These are phyloP conservation scores for Pisolithus thermaeus DNA, from an alignment of 1,284 basidiomycete genomes.

Conservation along the genomic window DNA sequence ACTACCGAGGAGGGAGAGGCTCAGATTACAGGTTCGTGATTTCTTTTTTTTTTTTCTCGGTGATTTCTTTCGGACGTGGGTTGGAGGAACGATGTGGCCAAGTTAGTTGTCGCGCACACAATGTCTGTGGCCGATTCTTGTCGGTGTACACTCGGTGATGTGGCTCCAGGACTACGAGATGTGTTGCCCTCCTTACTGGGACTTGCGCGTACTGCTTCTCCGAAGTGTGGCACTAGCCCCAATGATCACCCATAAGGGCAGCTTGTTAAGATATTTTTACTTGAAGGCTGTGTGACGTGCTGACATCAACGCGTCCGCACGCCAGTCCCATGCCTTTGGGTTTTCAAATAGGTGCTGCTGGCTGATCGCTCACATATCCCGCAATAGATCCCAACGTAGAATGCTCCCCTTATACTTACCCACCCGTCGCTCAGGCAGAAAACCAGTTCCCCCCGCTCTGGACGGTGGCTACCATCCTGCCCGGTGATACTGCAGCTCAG, in stretches of 20 bases:
- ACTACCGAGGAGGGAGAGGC: slow-evolving; percentile 34
- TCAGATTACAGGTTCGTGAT: slow-evolving; percentile 25
- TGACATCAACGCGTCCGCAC: neutral
- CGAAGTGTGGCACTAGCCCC: too few species aligned
- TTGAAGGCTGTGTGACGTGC: neutral
- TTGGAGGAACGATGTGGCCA: neutral
- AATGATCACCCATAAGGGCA: too few species aligned
- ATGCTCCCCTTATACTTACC: slow-evolving; percentile 38
- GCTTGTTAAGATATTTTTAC: too few species aligned
- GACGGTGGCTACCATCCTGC: slow-evolving; percentile 39
- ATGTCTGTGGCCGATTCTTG: neutral
- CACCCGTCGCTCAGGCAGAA: slow-evolving; percentile 35
- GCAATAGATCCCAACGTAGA: slow-evolving; percentile 30
- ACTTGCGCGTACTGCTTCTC: too few species aligned
- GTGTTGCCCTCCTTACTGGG: too few species aligned
- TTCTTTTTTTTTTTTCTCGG: neutral
- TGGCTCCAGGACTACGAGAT: neutral
- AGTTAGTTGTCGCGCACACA: neutral
- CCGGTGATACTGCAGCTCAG: slow-evolving; percentile 41
- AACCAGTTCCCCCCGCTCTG: slow-evolving; percentile 42
- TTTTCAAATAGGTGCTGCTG: neutral
- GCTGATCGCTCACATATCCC: neutral
- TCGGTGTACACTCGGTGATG: neutral
- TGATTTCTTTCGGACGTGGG: neutral
- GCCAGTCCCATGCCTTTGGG: neutral